phyloP scores from a whole-genome alignment of 768 basidiomycete species.

The Lactarius sp. region DNA sequence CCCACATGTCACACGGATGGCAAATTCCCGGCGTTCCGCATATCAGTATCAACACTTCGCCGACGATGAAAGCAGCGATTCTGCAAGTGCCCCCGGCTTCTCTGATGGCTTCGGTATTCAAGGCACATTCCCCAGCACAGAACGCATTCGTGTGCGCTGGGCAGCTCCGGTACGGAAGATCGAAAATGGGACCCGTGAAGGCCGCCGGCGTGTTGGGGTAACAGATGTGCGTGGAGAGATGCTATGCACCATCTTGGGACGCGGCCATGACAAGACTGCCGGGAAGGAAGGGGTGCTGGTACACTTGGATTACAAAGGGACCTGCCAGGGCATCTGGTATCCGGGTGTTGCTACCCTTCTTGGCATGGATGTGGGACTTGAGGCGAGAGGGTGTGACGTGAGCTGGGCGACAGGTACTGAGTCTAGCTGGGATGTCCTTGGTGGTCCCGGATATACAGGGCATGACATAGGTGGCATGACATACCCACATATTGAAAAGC shows the following conservation, averaged over 20 bases:
- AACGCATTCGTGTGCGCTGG: slow-evolving; percentile 74
- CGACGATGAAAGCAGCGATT: slow-evolving; percentile 79
- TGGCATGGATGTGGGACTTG: slow-evolving; percentile 69
- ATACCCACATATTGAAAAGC: slow-evolving; percentile 15
- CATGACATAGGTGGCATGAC: slow-evolving; percentile 51
- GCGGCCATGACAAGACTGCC: slow-evolving; percentile 38
- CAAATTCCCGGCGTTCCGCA: slow-evolving; percentile 43
- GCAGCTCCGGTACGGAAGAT: slow-evolving; percentile 42
- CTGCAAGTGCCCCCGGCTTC: slow-evolving; percentile 48
- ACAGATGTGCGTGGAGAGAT: slow-evolving; percentile 64
- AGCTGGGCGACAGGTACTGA: slow-evolving; percentile 54
- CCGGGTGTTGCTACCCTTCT: slow-evolving; percentile 78
- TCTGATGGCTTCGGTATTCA: slow-evolving; percentile 63
- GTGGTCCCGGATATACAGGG: slow-evolving; percentile 66
- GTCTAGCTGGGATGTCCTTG: slow-evolving; percentile 55
- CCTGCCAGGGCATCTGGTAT: slow-evolving; percentile 75
- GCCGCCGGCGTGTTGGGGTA: slow-evolving; percentile 64
- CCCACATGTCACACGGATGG: slow-evolving; percentile 60
- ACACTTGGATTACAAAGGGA: slow-evolving; percentile 64
- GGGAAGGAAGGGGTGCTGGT: slow-evolving; percentile 48
- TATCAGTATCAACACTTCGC: slow-evolving; percentile 68
- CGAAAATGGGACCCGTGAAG: slow-evolving; percentile 47
- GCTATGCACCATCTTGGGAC: slow-evolving; percentile 53
- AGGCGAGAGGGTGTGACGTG: slow-evolving; percentile 63
- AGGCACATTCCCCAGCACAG: slow-evolving; percentile 74